These are phyloP conservation scores for Globisporangium apiculatum DNA, from an alignment of 352 stramenopile species.

Conservation along the genomic window DNA sequence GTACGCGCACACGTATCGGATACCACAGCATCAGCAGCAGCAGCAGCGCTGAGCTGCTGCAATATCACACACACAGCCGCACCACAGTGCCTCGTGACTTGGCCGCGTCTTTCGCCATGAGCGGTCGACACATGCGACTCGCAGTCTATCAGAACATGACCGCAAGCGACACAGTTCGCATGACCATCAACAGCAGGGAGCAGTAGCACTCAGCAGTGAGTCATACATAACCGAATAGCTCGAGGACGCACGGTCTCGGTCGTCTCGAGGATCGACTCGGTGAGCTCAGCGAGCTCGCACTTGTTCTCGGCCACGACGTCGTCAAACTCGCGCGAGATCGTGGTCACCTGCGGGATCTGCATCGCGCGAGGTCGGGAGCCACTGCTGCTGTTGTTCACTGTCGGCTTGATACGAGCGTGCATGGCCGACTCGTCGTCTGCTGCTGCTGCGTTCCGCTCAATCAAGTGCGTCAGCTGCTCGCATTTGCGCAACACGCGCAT, in stretches of 20 bases:
- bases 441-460: constrained; percentile 36
- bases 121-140: constrained; percentile 6
- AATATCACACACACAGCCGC: not conserved
- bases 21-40: not conserved
- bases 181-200: not conserved
- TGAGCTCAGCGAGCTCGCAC: constrained; percentile 41
- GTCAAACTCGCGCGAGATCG: constrained; percentile 50
- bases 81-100: constrained; percentile 13
- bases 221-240: not conserved
- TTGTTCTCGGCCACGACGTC: constrained; percentile 40
- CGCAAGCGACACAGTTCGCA: not conserved
- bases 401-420: constrained; percentile 1
- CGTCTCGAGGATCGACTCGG: constrained; percentile 44
- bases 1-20: no score
- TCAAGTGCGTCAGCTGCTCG: constrained; percentile 26
- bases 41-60: not conserved
- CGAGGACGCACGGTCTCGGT: constrained; percentile 15
- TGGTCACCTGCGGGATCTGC: constrained; percentile 35
- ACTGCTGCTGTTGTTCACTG: not conserved
- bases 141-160: constrained; percentile 3
- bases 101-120: constrained; percentile 4
- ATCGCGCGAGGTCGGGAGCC: not conserved
- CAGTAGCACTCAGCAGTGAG: not conserved
- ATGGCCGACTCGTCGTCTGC: constrained; percentile 19
- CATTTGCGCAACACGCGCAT: constrained; percentile 22